phyloP scores from a whole-genome alignment of 2,329 filamentous ascomycete genomes.

The Exserohilum turcica region DNA sequence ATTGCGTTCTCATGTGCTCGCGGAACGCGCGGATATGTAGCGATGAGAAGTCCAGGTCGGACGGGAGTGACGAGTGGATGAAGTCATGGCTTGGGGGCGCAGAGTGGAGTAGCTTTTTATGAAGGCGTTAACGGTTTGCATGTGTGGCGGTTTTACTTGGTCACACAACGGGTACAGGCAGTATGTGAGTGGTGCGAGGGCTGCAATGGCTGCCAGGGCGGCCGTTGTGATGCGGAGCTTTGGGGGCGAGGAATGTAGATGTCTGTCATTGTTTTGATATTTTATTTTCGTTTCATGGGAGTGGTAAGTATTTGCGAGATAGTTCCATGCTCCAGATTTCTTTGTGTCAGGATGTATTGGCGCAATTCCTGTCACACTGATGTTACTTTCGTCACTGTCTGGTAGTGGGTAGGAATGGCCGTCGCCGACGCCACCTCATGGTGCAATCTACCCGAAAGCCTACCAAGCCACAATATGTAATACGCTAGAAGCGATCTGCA shows the following conservation, averaged over 20 bases:
- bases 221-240: conserved; percentile 28
- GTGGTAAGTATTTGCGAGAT: background rate
- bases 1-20: conserved; percentile 49
- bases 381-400: background rate
- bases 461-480: background rate
- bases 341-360: background rate
- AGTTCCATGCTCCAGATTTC: background rate
- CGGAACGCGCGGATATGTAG: conserved; percentile 47
- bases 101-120: conserved; percentile 51
- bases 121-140: conserved; percentile 39
- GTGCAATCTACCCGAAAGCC: conserved; percentile 7
- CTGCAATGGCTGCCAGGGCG: conserved; percentile 22
- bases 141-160: conserved; percentile 24
- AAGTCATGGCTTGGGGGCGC: conserved; percentile 47
- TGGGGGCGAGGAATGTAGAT: conserved; percentile 20
- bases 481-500: background rate
- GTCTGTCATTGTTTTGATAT: conserved; percentile 17
- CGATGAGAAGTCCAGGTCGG: conserved; percentile 48
- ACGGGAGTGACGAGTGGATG: conserved; percentile 49
- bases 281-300: background rate
- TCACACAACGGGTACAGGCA: conserved; percentile 16
- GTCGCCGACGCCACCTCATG: background rate
- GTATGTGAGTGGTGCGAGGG: conserved; percentile 23
- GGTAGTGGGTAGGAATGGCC: conserved; percentile 3
- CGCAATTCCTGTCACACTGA: background rate